Conservation (phyloP, 371 early-diverging fungal genomes). For the Syncephalastrum sp. region DNA sequence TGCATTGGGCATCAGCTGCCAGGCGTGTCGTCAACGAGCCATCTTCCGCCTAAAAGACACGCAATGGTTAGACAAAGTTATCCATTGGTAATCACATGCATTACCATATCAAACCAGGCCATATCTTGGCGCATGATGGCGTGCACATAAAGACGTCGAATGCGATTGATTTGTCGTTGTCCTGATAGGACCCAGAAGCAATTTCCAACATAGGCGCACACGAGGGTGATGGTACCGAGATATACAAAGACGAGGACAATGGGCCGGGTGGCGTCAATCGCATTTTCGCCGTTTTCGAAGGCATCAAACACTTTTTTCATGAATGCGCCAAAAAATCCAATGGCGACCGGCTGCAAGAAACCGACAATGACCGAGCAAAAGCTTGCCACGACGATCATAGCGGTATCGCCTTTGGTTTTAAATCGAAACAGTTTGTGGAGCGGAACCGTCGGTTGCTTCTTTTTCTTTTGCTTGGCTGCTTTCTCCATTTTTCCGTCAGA, state of each 20-base stretch:
- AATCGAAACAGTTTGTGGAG: constrained; percentile 11
- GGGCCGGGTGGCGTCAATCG: constrained; percentile 10
- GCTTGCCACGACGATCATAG: constrained; percentile 24
- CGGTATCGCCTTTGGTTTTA: constrained; percentile 8
- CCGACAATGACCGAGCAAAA: constrained; percentile 29
- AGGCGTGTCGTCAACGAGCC: constrained; percentile 72
- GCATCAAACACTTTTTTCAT: constrained; percentile 15
- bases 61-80: too few relatives aligned
- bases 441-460: constrained; percentile 21
- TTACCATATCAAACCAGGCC: constrained; percentile 29
- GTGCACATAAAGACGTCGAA: constrained; percentile 62
- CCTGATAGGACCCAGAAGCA: constrained; percentile 22
- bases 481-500: too few relatives aligned
- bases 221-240: constrained; percentile 20
- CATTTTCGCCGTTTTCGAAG: constrained; percentile 3
- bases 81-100: constrained; percentile 39
- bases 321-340: constrained; percentile 42
- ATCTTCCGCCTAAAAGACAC: constrained; percentile 25
- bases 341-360: constrained; percentile 35
- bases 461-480: constrained; percentile 20
- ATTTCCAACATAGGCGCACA: constrained; percentile 17
- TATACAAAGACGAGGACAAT: constrained; percentile 20
- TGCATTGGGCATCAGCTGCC: constrained; percentile 66
- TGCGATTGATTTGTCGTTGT: constrained; percentile 26
- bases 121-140: constrained; percentile 81